A percentile compares a stretch with the other conserved stretches of the same genome.
Conservation (phyloP, 495 filamentous ascomycete genomes). For the Neurospora sp. region DNA sequence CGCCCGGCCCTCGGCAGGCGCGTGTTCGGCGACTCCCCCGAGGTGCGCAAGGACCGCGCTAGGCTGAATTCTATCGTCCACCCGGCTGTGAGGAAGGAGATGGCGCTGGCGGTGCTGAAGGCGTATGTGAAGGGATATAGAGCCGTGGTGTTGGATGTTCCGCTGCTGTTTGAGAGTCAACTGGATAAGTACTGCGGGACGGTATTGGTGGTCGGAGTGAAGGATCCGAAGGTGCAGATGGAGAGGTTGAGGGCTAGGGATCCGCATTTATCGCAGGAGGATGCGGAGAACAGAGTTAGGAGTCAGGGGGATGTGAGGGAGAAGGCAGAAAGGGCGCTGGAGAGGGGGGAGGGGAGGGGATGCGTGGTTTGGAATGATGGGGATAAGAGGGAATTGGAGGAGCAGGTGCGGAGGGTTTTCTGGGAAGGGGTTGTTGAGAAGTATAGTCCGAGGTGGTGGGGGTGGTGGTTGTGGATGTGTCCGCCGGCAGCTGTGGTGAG, state of each 20-base stretch:
- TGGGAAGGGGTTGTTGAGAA: constrained; percentile 47
- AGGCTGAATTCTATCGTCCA: constrained; percentile 87
- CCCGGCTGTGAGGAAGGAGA: constrained; percentile 68
- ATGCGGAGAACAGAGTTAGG: constrained; percentile 69
- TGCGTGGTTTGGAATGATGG: constrained; percentile 85
- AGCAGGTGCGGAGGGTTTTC: constrained; percentile 47
- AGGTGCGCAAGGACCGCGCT: constrained; percentile 53
- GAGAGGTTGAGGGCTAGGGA: constrained; percentile 61
- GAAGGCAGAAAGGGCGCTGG: constrained; percentile 66
- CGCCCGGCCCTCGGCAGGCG: constrained; percentile 72
- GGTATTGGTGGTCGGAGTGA: constrained; percentile 77
- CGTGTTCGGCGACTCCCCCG: constrained; percentile 67
- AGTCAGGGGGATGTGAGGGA: constrained; percentile 76
- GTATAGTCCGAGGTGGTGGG: constrained; percentile 72
- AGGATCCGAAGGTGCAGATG: constrained; percentile 70
- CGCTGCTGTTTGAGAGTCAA: constrained; percentile 76
- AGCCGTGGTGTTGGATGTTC: constrained; percentile 90
- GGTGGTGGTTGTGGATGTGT: constrained; percentile 55
- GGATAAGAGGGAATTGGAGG: constrained; percentile 52
- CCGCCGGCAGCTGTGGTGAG: constrained; percentile 61
- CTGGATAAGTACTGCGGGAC: constrained; percentile 72
- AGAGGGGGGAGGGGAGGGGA: constrained; percentile 50
- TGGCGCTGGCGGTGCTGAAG: constrained; percentile 55
- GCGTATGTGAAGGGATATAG: constrained; percentile 63
- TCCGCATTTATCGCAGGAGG: constrained; percentile 57